Conservation (phyloP, 306 rosid species). For the Dalbergia cochinchinensis region DNA sequence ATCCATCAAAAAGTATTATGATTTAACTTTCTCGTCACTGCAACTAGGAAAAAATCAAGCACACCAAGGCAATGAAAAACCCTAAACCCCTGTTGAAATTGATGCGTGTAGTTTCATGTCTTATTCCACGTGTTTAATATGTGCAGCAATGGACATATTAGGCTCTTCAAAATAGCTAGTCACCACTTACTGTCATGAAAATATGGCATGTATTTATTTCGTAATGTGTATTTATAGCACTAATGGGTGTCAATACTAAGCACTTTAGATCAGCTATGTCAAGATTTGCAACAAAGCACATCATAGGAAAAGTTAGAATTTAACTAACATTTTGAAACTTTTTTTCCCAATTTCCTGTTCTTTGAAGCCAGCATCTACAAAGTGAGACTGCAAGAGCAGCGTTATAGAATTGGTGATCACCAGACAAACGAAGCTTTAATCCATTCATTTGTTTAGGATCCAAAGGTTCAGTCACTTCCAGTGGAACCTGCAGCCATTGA, state of each 20-base stretch:
- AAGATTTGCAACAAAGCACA: too few relatives aligned
- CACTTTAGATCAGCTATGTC: too few relatives aligned
- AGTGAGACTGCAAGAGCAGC: conserved; percentile 88
- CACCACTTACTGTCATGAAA: too few relatives aligned
- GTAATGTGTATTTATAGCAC: too few relatives aligned
- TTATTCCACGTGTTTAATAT: too few relatives aligned
- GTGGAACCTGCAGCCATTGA: conserved; percentile 64
- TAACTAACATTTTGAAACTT: conserved; percentile 58
- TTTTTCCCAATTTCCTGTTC: conserved; percentile 77
- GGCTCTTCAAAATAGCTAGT: too few relatives aligned
- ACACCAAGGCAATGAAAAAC: conserved; percentile 36
- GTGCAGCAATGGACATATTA: too few relatives aligned
- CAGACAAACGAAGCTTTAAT: conserved; percentile 66
- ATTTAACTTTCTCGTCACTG: neutral
- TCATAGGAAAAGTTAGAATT: conserved; percentile 9
- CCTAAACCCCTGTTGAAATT: too few relatives aligned
- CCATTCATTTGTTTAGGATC: conserved; percentile 63
- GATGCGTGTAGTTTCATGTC: too few relatives aligned
- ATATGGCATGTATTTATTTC: too few relatives aligned
- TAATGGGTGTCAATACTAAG: too few relatives aligned
- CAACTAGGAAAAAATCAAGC: conserved; percentile 58
- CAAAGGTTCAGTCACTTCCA: conserved; percentile 60
- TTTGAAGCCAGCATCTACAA: conserved; percentile 83
- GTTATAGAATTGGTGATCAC: conserved; percentile 77
- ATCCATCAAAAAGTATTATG: conserved; percentile 22